A percentile compares a stretch with the other conserved stretches of the same genome.
phyloP scores from a whole-genome alignment of 768 basidiomycete species.

The Tricholoma sp. region DNA sequence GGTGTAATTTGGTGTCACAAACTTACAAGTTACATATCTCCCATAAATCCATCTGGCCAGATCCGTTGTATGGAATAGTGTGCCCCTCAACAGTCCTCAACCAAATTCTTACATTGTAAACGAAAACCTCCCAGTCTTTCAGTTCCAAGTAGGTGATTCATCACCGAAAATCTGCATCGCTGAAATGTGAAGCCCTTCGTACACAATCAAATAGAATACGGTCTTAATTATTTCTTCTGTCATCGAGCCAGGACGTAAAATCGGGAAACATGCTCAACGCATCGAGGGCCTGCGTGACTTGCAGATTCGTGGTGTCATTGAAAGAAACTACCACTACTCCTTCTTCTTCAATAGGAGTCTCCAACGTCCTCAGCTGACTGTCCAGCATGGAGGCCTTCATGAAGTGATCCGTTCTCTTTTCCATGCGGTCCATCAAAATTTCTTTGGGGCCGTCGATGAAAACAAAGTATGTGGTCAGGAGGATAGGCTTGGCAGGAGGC shows the following conservation, averaged over 20 bases:
- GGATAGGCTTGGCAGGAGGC: slow-evolving; percentile 18
- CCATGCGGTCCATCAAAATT: slow-evolving; percentile 60
- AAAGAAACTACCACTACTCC: slow-evolving; percentile 63
- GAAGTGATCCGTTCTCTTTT: slow-evolving; percentile 64
- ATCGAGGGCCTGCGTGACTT: slow-evolving; percentile 43
- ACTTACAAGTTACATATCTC: too few species aligned
- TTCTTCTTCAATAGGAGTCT: slow-evolving; percentile 62
- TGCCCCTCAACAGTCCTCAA: too few species aligned
- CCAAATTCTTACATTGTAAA: too few species aligned
- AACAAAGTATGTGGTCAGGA: slow-evolving; percentile 70
- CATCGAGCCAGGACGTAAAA: background rate
- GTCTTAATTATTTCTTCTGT: background rate
- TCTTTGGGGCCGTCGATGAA: slow-evolving; percentile 62
- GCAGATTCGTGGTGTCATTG: slow-evolving; percentile 47
- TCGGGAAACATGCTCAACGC: slow-evolving; percentile 26
- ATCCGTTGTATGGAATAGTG: too few species aligned
- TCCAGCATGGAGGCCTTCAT: slow-evolving; percentile 83
- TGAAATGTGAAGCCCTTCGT: too few species aligned
- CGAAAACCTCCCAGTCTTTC: too few species aligned
- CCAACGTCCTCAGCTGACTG: slow-evolving; percentile 68
- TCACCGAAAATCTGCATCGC: too few species aligned
- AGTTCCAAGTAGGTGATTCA: too few species aligned
- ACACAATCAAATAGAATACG: too few species aligned
- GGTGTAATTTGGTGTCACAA: background rate
- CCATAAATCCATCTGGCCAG: too few species aligned